Evolutionary conservation across 768 basidiomycete species (phyloP).

Genomic region (Amanita thiersii): DNA sequence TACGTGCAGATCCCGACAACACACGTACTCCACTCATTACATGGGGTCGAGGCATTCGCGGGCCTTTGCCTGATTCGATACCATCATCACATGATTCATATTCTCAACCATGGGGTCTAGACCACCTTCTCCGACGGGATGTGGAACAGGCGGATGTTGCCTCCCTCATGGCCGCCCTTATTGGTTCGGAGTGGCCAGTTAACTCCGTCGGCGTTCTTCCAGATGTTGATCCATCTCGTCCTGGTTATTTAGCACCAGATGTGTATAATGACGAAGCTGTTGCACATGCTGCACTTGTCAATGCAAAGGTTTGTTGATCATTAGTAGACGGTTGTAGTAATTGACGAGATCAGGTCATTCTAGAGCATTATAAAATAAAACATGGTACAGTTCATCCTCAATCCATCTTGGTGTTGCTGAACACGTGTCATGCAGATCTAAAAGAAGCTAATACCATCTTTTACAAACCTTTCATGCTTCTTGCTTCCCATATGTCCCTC

Average conservation of each 20-base stretch:
- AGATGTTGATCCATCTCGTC: constrained; percentile 52
- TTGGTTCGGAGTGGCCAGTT: constrained; percentile 70
- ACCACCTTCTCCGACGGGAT: constrained; percentile 56
- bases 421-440: constrained; percentile 33
- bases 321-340: not conserved
- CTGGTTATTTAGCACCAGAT: constrained; percentile 47
- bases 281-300: constrained; percentile 51
- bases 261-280: constrained; percentile 36
- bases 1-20: constrained; percentile 68
- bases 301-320: constrained; percentile 41
- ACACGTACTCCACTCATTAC: constrained; percentile 78
- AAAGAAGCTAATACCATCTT: constrained; percentile 50
- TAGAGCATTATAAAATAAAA: constrained; percentile 74
- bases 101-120: constrained; percentile 55
- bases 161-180: constrained; percentile 64
- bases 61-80: constrained; percentile 47
- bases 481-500: not conserved
- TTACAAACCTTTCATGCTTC: constrained; percentile 51
- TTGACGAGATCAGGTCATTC: constrained; percentile 35
- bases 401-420: not conserved
- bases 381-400: constrained; percentile 43
- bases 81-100: constrained; percentile 66
- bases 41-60: constrained; percentile 76
- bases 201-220: constrained; percentile 81
- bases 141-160: constrained; percentile 82